Base-by-base conservation (phyloP, 2,329 filamentous ascomycete species). In the Fusarium heterosporum region DNA sequence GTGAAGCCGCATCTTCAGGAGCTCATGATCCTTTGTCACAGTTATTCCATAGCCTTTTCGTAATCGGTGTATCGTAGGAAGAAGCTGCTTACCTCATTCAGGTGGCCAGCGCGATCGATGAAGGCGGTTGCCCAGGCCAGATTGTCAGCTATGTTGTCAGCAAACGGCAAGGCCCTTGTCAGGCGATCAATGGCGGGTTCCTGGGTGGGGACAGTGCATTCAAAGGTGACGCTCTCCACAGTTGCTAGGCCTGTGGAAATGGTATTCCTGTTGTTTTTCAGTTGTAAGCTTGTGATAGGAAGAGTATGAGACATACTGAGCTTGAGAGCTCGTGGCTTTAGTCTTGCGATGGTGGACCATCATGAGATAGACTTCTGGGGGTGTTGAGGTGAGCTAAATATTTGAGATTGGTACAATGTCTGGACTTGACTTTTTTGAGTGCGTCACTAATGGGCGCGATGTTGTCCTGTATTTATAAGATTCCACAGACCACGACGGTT, bases 101-200 rank as follows among this genome's bases (percentile, higher is more conserved):
- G 1, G 9, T 55, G 19, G 1, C 34, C 28, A 4, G 28, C 45
- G 8, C 36, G 53, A 4, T 55, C 45, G 19, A 55, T 55, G 22
- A 55, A 55, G 11, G 53, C 53, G n/a, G 36, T 9, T 26, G 46
- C 53, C 53, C 46, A 42, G 17, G 53, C 46, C 22, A 52, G 22
- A 4, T 52, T 55, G 7, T 55, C 36, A 0, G 29, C 6, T 3
- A 51, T 3, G 2, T 17, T 55, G 13, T 11, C 32, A 6, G 36
- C n/a, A 29, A 52, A 55, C 4, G 53, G 53, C 2, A 42, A 12
- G 1, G 53, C 29, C n/a, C 26, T 55, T 2, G 36, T 51, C 19
- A 51, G 34, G 11, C 53, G 53, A 3, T 8, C n/a, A 2, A 51
- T 22, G 6, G 46, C 22, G 14, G 46, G 29, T 2, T 36, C 22